Evolutionary conservation across 495 filamentous ascomycete genomes (phyloP).

Genomic region (Penicillium dipodomyicola): DNA sequence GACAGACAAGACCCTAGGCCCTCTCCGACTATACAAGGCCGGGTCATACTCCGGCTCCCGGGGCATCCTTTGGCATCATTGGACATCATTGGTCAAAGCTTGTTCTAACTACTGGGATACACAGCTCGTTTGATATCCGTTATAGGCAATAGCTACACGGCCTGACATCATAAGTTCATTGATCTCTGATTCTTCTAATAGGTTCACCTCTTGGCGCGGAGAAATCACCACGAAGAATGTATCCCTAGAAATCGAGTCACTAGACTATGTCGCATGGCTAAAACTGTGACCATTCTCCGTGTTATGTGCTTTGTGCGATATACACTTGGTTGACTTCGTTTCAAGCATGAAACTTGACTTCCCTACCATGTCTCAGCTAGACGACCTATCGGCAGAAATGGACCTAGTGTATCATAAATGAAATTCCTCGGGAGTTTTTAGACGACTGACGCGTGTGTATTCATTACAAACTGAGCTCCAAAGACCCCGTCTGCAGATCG

Average conservation of each 20-base stretch:
- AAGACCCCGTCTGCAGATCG: neutral
- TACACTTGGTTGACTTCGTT: neutral
- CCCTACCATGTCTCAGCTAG: neutral
- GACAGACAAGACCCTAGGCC: neutral
- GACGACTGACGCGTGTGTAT: conserved; percentile 3
- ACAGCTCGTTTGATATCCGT: neutral
- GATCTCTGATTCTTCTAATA: neutral
- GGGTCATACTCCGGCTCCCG: neutral
- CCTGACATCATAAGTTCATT: neutral
- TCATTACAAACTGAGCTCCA: neutral
- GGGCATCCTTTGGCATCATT: neutral
- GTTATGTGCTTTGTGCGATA: neutral
- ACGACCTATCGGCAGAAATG: neutral
- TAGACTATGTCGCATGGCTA: neutral
- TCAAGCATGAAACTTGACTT: neutral
- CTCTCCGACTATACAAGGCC: neutral
- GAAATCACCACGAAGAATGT: conserved; percentile 3
- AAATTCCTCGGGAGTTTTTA: neutral
- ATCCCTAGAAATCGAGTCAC: conserved; percentile 6
- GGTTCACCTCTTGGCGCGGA: neutral
- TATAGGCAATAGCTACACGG: neutral
- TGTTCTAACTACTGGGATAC: neutral
- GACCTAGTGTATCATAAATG: neutral
- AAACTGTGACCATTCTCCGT: neutral
- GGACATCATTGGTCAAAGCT: neutral